These are phyloP conservation scores for Lecanicillium sp. DNA, from an alignment of 2,329 filamentous ascomycete genomes.

Conservation along the genomic window DNA sequence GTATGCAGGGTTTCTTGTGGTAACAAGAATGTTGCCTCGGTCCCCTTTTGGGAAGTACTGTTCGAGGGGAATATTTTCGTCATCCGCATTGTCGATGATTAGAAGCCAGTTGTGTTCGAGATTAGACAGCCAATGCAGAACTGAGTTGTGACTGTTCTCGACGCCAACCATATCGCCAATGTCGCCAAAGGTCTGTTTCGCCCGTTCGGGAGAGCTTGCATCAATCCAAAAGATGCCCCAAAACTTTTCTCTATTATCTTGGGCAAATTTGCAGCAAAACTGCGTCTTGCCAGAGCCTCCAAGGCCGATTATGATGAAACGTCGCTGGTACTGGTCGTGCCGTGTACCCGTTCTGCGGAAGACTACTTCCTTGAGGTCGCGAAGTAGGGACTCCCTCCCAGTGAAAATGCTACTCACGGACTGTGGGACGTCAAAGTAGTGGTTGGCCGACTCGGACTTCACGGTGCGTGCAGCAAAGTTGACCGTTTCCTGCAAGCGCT, in stretches of 20 bases:
- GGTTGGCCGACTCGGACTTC: background rate
- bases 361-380: background rate
- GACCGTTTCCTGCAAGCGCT: too few relatives aligned
- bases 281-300: slow-evolving; percentile 7
- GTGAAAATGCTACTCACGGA: slow-evolving; percentile 3
- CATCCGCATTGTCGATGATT: slow-evolving; percentile 8
- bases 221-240: slow-evolving; percentile 6
- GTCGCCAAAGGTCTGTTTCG: background rate
- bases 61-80: background rate
- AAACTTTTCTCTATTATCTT: slow-evolving; percentile 1
- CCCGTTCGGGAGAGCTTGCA: background rate
- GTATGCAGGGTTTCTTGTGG: slow-evolving; percentile 5
- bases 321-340: background rate
- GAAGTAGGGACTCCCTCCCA: background rate
- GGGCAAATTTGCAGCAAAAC: slow-evolving; percentile 5
- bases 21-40: slow-evolving; percentile 7
- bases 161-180: slow-evolving; percentile 1
- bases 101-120: background rate
- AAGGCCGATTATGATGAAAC: slow-evolving; percentile 3
- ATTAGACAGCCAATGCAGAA: slow-evolving; percentile 4
- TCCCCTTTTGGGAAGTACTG: slow-evolving; percentile 3
- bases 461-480: background rate
- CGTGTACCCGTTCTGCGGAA: background rate
- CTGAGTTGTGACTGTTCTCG: slow-evolving; percentile 1
- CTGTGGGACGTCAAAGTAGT: slow-evolving; percentile 3